Evolutionary conservation across 176 grass and related monocot species (phyloP).

Genomic region (Eleusine coracana): DNA sequence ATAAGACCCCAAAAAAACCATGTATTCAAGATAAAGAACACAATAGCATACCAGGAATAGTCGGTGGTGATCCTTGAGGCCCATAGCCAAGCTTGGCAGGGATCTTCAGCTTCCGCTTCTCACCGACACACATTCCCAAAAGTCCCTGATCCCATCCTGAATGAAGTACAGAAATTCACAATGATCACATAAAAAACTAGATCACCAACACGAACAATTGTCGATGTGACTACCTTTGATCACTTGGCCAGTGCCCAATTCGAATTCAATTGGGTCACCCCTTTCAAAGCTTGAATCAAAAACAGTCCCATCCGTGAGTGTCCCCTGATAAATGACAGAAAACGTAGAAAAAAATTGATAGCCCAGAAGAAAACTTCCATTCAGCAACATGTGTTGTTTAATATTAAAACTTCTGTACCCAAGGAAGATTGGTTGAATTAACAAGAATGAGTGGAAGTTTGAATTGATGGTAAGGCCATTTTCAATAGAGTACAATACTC

Average conservation of each 20-base stretch:
- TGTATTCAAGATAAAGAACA: neutral
- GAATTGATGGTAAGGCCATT: neutral
- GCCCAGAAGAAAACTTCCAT: neutral
- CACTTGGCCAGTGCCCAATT: slow-evolving; percentile 93
- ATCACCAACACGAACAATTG: neutral
- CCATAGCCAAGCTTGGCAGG: slow-evolving; percentile 96
- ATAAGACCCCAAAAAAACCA: neutral
- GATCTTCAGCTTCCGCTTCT: slow-evolving; percentile 96
- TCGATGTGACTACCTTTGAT: slow-evolving; percentile 68
- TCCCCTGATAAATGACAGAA: slow-evolving; percentile 58
- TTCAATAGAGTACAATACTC: neutral
- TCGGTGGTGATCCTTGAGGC: slow-evolving; percentile 82
- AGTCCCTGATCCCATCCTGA: slow-evolving; percentile 97
- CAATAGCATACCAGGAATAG: slow-evolving; percentile 64
- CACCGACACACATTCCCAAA: slow-evolving; percentile 94
- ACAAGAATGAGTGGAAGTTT: neutral
- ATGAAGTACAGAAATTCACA: slow-evolving; percentile 29
- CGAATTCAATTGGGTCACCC: slow-evolving; percentile 97
- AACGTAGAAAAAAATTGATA: neutral
- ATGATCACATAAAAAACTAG: slow-evolving; percentile 8
- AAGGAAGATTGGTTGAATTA: neutral
- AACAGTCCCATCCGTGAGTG: slow-evolving; percentile 88
- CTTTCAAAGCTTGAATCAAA: slow-evolving; percentile 99
- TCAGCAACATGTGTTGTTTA: neutral
- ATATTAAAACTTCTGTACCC: neutral